Percentiles rank a stretch among this genome's conserved stretches.
These are phyloP conservation scores for Rhazya stricta DNA, from an alignment of 257 asterid genomes.

Conservation along the genomic window DNA sequence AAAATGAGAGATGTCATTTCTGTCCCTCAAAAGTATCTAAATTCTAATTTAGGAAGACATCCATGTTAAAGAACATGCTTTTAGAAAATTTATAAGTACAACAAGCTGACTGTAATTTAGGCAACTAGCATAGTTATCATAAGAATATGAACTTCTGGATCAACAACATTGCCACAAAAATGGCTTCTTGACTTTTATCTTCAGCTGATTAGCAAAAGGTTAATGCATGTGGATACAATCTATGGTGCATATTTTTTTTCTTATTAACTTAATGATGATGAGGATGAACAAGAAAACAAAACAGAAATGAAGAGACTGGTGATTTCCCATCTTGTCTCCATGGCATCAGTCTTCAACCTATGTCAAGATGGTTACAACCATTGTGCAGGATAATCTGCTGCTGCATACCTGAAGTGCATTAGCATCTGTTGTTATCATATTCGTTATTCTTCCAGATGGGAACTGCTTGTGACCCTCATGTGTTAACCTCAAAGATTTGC, in stretches of 20 bases:
- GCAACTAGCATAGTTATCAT: background rate
- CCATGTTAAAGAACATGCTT: background rate
- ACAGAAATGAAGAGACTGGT: background rate
- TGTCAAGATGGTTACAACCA: background rate
- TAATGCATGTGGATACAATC: background rate
- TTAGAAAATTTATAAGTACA: background rate
- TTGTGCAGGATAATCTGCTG: background rate
- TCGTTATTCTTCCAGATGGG: constrained; percentile 86
- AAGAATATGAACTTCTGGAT: background rate
- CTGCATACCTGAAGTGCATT: constrained; percentile 82
- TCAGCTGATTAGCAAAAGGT: background rate
- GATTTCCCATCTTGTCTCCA: background rate
- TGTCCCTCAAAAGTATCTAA: background rate
- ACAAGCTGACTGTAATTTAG: background rate
- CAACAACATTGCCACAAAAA: background rate
- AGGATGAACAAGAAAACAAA: background rate
- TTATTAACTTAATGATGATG: background rate
- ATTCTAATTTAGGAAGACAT: background rate
- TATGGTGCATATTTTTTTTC: background rate
- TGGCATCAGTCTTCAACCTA: background rate
- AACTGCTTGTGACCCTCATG: constrained; percentile 90
- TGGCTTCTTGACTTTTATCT: background rate
- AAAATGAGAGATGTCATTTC: background rate
- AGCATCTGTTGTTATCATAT: constrained; percentile 92
- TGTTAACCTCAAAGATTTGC: constrained; percentile 81